Evolutionary conservation across 2,329 filamentous ascomycete species (phyloP), one percentile per base, ranked within the genome.

Genomic region (Aspergillus ibericus): DNA sequence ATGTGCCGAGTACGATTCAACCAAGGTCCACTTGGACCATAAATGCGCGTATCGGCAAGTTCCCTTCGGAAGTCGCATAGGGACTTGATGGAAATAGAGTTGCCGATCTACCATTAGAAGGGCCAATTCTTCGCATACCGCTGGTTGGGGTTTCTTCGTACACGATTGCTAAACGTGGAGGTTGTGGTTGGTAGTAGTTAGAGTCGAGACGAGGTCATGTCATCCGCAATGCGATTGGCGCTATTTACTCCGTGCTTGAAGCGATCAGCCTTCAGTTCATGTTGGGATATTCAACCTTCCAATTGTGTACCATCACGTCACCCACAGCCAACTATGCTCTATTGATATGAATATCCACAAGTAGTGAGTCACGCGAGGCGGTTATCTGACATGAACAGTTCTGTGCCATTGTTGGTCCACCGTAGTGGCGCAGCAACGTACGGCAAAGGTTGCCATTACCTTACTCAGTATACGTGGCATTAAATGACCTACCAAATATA

Each of bases 11-110:
- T 7, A 42, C 40, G 51, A 53, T 38, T 40, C 49, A 42, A 38
- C 25, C 36, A 51, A 51, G 49, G 49, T 53, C 40, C 51, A 53
- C 51, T 22, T 20, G 36, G 44, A 44, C 51, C 29, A 44, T 53
- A 53, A 32, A 36, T 32, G 36, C 51, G 36, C 51, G 51, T 42
- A 53, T 53, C 51, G 38, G 51, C 51, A 32, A 40, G 27, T 34
- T 42, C 36, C 51, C 32, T 35, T 42, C 51, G 51, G 51, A 29
- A 42, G 25, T 40, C 36, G 51, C 35, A n/a, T 16, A 18, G 22
- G 35, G 27, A 32, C 51, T 20, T 44, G 51, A 53, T 53, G 51
- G n/a, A 53, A 53, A 53, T 53, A 53, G 51, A 34, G 51, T 44
- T 53, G 51, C 27, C 51, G 51, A 53, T 53, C 51, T 53, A 20